phyloP scores from a whole-genome alignment of 306 rosid genomes.

The Sechiopsis laciniata region DNA sequence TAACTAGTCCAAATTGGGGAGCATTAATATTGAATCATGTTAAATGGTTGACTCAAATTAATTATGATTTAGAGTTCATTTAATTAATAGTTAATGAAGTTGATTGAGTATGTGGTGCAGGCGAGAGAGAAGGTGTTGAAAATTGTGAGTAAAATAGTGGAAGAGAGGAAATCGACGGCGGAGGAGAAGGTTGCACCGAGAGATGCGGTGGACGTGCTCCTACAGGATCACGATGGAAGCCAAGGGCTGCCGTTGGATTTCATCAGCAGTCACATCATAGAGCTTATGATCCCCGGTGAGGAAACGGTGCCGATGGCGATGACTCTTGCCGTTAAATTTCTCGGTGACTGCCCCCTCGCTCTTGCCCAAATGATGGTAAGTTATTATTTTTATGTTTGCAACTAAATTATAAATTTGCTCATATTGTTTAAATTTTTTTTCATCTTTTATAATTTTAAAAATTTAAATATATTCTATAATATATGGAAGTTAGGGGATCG shows the following conservation, averaged over 20 bases:
- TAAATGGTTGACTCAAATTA: too few species aligned
- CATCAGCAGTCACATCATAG: slow-evolving; percentile 62
- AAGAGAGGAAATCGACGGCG: slow-evolving; percentile 33
- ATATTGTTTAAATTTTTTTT: too few species aligned
- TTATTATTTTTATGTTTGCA: not conserved
- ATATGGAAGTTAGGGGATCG: too few species aligned
- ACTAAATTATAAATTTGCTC: too few species aligned
- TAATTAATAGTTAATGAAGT: not conserved
- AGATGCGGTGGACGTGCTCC: slow-evolving; percentile 63
- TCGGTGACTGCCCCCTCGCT: slow-evolving; percentile 49
- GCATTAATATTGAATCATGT: too few species aligned
- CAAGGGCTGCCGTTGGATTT: slow-evolving; percentile 42
- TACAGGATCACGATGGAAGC: slow-evolving; percentile 37
- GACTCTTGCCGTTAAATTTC: slow-evolving; percentile 67
- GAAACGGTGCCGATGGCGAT: slow-evolving; percentile 84
- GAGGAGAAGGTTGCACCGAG: slow-evolving; percentile 21
- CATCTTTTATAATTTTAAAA: too few species aligned
- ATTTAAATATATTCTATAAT: too few species aligned
- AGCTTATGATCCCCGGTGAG: slow-evolving; percentile 87
- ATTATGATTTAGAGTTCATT: not conserved
- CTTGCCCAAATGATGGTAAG: slow-evolving; percentile 51
- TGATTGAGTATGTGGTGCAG: slow-evolving; percentile 32
- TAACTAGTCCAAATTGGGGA: too few species aligned
- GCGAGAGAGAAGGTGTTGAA: slow-evolving; percentile 72
- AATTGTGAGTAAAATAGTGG: slow-evolving; percentile 50